Percentiles rank a stretch among this genome's conserved stretches.
Evolutionary conservation across 2,329 filamentous ascomycete species (phyloP).

Genomic region (Pseudopyrenochaeta lycopersici): DNA sequence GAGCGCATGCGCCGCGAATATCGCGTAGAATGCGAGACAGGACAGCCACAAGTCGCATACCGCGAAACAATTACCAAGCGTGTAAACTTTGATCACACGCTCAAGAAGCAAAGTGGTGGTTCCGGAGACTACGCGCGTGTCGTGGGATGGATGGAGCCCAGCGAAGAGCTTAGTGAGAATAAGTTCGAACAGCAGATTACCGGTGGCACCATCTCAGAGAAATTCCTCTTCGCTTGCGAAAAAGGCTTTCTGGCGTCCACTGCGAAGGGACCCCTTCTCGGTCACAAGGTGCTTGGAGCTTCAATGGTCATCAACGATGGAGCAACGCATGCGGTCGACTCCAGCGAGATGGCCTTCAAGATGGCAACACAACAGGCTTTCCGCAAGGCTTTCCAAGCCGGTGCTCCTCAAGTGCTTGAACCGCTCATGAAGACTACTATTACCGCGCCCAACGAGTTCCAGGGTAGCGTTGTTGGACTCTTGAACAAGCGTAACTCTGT

Average conservation of each 20-base stretch:
- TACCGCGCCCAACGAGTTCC: constrained; percentile 95
- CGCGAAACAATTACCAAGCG: constrained; percentile 86
- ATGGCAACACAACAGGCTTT: constrained; percentile 95
- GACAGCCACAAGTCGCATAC: constrained; percentile 95
- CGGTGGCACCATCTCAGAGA: constrained; percentile 92
- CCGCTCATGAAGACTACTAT: constrained; percentile 98
- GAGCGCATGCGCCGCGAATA: constrained; percentile 98
- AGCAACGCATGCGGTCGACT: constrained; percentile 97
- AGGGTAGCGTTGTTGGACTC: constrained; percentile 92
- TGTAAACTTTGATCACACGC: constrained; percentile 88
- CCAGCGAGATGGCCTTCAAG: constrained; percentile 95
- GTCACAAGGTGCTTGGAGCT: constrained; percentile 89
- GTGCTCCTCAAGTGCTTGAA: constrained; percentile 85
- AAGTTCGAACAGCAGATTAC: constrained; percentile 86
- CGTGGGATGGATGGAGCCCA: constrained; percentile 89
- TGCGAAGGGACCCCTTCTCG: constrained; percentile 87
- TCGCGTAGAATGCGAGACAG: constrained; percentile 94
- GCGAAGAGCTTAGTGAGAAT: constrained; percentile 75
- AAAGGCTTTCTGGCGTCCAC: constrained; percentile 91
- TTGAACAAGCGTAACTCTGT: constrained; percentile 97
- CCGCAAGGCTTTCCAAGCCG: constrained; percentile 87
- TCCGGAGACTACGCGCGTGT: constrained; percentile 96
- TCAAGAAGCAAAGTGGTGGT: constrained; percentile 95
- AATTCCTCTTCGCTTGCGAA: constrained; percentile 91
- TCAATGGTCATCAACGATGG: constrained; percentile 95